These are phyloP conservation scores for Chrysanthemum seticuspe DNA, from an alignment of 129 eudicot species.

Conservation along the genomic window DNA sequence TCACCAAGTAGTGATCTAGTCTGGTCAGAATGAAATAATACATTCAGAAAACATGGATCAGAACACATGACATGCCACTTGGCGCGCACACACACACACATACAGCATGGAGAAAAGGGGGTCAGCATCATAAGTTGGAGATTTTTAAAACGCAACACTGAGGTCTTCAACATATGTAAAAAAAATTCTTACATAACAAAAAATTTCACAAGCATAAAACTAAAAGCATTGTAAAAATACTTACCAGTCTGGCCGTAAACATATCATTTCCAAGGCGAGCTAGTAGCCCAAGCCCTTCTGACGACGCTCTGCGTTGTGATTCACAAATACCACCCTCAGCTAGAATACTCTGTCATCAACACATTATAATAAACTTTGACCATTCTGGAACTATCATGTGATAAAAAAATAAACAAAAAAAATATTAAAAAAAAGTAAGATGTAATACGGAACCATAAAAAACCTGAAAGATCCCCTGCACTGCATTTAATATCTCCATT, in stretches of 20 bases:
- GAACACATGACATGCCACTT: conserved; percentile 16
- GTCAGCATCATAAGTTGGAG: conserved; percentile 9
- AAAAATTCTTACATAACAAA: conserved; percentile 1
- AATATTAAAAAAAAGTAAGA: not conserved
- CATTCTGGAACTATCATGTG: conserved; percentile 6
- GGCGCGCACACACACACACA: not conserved
- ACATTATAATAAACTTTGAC: conserved; percentile 1
- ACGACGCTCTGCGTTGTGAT: conserved; percentile 94
- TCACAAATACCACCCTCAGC: conserved; percentile 91
- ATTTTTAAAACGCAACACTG: not conserved
- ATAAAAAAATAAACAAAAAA: not conserved
- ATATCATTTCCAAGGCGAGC: conserved; percentile 90
- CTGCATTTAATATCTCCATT: conserved; percentile 58
- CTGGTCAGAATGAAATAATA: conserved; percentile 41
- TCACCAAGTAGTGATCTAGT: conserved; percentile 72
- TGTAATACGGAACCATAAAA: conserved; percentile 20
- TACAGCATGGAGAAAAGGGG: conserved; percentile 1
- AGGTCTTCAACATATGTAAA: conserved; percentile 1
- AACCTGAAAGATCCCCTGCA: conserved; percentile 95
- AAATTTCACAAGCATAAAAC: not conserved
- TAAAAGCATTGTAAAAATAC: conserved; percentile 24
- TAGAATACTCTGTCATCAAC: conserved; percentile 66
- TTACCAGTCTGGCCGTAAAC: conserved; percentile 89
- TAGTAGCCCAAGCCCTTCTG: conserved; percentile 95
- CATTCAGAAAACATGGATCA: conserved; percentile 1